Base-by-base conservation (phyloP, 139 green algal species). In the Chlorella sp. region DNA sequence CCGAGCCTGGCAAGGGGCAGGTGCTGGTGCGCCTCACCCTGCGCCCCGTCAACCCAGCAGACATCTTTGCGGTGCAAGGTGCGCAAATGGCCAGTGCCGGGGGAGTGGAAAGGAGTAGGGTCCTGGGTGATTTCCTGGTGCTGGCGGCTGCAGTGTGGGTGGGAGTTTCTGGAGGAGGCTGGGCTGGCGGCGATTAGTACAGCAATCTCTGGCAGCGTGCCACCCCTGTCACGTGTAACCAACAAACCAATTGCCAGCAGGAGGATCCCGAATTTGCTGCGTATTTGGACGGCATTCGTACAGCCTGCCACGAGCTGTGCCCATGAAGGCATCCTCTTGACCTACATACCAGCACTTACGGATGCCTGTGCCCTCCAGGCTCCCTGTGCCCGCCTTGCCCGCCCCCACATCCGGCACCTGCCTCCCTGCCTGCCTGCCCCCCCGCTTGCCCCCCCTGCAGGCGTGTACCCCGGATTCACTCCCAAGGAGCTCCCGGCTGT, bases 61-160 rank as follows among this genome's bases (percentile, higher is more conserved):
- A 89, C 71, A 42, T 89, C 26, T 89, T 89, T 42, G 36, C 22
- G 26, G 71, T 89, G 42, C 85, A 89, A 39, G 84, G 84, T 68
- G 84, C 32, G 68, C 40, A 7, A 1, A 64, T 12, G n/a, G n/a
- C n/a, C n/a, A n/a, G n/a, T n/a, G n/a, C n/a, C n/a, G n/a, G n/a
- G n/a, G n/a, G n/a, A n/a, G n/a, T n/a, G n/a, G n/a, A n/a, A n/a
- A n/a, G n/a, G n/a, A n/a, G n/a, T n/a, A n/a, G n/a, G n/a, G n/a
- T n/a, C n/a, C n/a, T n/a, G n/a, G n/a, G n/a, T n/a, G n/a, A n/a
- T n/a, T n/a, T n/a, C n/a, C n/a, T n/a, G n/a, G n/a, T n/a, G n/a
- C n/a, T 16, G 40, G 39, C 16, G 42, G 39, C 77, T 36, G 12
- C 19, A 26, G 36, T 3, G 40, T 5, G 14, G 24, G 39, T 18